Conservation (phyloP, 306 rosid genomes). For the Biancaea sappan region DNA sequence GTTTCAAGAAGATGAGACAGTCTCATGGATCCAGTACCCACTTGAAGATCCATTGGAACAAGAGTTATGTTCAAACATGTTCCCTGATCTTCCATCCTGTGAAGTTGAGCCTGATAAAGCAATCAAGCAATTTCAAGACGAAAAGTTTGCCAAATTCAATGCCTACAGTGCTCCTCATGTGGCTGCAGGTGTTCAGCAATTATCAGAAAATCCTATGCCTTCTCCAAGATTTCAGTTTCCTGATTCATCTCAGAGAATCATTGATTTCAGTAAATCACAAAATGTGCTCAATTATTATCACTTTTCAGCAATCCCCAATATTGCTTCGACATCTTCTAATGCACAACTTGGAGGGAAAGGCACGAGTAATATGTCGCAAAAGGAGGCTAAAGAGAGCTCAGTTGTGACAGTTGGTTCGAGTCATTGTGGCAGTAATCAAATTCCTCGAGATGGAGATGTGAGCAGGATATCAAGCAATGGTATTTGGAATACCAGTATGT, state of each 20-base stretch:
- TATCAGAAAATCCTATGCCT: conserved; percentile 51
- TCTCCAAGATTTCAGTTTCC: conserved; percentile 57
- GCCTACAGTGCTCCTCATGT: conserved; percentile 35
- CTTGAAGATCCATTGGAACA: conserved; percentile 67
- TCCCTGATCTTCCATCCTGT: conserved; percentile 56
- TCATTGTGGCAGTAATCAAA: conserved; percentile 74
- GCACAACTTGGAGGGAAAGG: conserved; percentile 43
- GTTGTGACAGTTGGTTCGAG: conserved; percentile 74
- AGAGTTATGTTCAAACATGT: conserved; percentile 57
- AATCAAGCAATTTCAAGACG: conserved; percentile 51
- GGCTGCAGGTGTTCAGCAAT: conserved; percentile 26
- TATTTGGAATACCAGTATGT: conserved; percentile 48
- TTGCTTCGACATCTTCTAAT: conserved; percentile 43
- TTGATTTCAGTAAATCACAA: conserved; percentile 32
- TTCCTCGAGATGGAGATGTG: conserved; percentile 49
- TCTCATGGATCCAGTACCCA: conserved; percentile 68
- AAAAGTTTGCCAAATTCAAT: conserved; percentile 43
- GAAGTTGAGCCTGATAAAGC: conserved; percentile 53
- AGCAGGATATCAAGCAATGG: conserved; percentile 52
- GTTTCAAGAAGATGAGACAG: conserved; percentile 62
- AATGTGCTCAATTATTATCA: conserved; percentile 50
- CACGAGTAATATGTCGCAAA: conserved; percentile 34
- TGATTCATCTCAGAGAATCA: conserved; percentile 44
- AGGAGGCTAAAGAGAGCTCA: conserved; percentile 62
- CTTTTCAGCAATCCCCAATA: conserved; percentile 38